Evolutionary conservation across 768 basidiomycete species (phyloP), one percentile per base, ranked within the genome.

Genomic region (Lentinula aciculospora): DNA sequence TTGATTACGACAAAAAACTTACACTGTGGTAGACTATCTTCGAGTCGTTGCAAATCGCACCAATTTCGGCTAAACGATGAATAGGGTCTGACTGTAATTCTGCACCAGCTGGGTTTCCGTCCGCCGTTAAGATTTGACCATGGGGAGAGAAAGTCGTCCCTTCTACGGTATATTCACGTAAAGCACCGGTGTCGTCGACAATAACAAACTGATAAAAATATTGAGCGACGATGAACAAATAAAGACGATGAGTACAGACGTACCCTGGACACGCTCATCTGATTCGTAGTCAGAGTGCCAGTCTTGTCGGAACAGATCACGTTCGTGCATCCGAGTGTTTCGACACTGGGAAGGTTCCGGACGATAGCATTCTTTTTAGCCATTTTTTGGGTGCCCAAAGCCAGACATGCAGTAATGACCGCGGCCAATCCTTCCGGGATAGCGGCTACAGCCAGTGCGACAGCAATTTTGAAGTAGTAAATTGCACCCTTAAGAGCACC

Each of bases 271-370:
- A 98, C 92, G 65, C 92, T 91, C 96, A 98, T 98, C 69, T 98
- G 96, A 72, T 93, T 97, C 13, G 94, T 97, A 9, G 94, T 97
- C 66, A 97, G 68, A 32, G 94, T 95, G 49, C 95, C 95, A 25
- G 96, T 99, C 80, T 99, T 99, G 75, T 99, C 96, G 3, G 94
- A 95, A 71, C 96, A 99, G 64, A 99, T 98, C 49, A 99, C 94
- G 68, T 97, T 98, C 42, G 95, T 97, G 76, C 94, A 95, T 0
- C 96, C 96, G 6, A 99, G 79, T 37, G 96, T 98, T 74, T 99
- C 96, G 31, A 99, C 97, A 61, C 90, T 93, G 7, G 96, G 97
- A 61, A 99, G 76, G 71, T 96, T 95, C 65, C 95, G 78, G 55
- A 99, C 96, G 65, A 99, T 99, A 1, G 96, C 96, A 61, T 98